Evolutionary conservation across 108 stramenopile genomes (phyloP), one percentile per base, ranked within the genome.

Genomic region (Parietichytrium sp.): DNA sequence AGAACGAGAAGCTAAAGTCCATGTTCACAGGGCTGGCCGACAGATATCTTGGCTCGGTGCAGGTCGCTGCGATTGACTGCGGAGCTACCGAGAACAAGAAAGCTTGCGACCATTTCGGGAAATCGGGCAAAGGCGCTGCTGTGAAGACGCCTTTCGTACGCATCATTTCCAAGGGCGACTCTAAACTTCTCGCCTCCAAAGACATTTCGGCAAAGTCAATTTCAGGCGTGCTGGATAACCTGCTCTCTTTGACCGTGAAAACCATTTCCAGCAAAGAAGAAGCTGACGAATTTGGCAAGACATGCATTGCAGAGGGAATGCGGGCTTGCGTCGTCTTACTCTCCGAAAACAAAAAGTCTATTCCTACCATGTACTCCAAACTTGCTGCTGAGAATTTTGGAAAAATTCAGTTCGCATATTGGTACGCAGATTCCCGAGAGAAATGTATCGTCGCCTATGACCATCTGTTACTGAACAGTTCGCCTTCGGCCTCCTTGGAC

Each of bases 71-170:
- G 10, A 42, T 72, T 15, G 45, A 72, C 25, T 72, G 61, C 61
- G 61, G 38, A 0, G 45, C 36, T 13, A 33, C 61, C 6, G 61
- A 72, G 45, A 72, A 72, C 3, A 38, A 31, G 12, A 36, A 45
- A 23, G 61, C 38, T 25, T 72, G 61, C 61, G 61, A 72, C 45
- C 61, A 72, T 2, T 72, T 72, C 45, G 61, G 38, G 27, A 53
- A 53, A 42, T n/a, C n/a, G n/a, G n/a, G n/a, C n/a, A n/a, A n/a
- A n/a, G n/a, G n/a, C n/a, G n/a, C n/a, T n/a, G n/a, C n/a, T n/a
- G n/a, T n/a, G n/a, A 42, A 72, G 20, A 15, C 15, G 15, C 61
- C 61, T n/a, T 72, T 72, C 25, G 61, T 72, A 0, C 36, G 45
- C 23, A 42, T 38, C 10, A n/a, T 72, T 10, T 72, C 16, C 20